Conservation (phyloP, 176 grass and related monocot genomes). For the Triticum turgidum region DNA sequence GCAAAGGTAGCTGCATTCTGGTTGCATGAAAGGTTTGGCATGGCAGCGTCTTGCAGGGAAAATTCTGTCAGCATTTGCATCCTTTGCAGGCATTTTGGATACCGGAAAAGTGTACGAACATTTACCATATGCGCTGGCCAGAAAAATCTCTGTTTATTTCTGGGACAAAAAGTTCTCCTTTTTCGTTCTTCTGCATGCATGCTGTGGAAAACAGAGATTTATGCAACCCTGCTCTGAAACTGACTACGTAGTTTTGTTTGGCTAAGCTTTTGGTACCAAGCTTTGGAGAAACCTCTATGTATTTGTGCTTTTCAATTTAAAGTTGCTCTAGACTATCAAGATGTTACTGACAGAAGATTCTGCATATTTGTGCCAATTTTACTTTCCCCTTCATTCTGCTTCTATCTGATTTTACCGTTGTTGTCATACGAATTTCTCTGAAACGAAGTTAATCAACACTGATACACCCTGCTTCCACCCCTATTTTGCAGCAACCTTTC, state of each 20-base stretch:
- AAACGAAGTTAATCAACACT: not conserved
- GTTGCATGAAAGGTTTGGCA: not conserved
- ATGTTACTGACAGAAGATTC: not conserved
- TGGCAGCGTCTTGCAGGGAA: not conserved
- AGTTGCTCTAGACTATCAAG: not conserved
- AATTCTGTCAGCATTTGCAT: conserved; percentile 15
- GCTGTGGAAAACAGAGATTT: not conserved
- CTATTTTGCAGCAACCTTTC: conserved; percentile 69
- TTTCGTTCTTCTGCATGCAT: not conserved
- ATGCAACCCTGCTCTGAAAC: not conserved
- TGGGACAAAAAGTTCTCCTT: not conserved
- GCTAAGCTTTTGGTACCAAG: not conserved
- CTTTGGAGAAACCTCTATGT: not conserved
- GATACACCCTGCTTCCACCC: conserved; percentile 3
- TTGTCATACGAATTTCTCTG: not conserved
- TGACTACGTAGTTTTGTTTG: not conserved
- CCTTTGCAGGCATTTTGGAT: not conserved
- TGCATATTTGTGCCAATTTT: not conserved
- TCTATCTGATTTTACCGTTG: not conserved
- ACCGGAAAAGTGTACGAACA: not conserved
- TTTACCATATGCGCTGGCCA: not conserved
- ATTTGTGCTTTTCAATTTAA: conserved; percentile 13
- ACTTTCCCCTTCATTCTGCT: not conserved
- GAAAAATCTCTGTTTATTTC: not conserved
- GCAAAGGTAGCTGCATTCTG: not conserved